phyloP scores from a whole-genome alignment of 2,329 filamentous ascomycete species.

The Nothophaeocryptopus gaeumannii region DNA sequence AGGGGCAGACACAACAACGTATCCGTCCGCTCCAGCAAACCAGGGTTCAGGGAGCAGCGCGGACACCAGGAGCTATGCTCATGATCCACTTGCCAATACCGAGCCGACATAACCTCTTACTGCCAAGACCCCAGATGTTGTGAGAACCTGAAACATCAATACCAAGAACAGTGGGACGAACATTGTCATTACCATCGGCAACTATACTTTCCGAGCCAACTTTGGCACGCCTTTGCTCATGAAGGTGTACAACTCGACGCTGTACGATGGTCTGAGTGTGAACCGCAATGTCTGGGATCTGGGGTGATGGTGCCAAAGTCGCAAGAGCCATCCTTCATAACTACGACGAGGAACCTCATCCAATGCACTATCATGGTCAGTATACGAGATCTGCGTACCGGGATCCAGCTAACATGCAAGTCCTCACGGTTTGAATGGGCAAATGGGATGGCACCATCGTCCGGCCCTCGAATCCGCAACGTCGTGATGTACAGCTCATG shows the following conservation, averaged over 20 bases:
- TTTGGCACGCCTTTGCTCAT: slow-evolving; percentile 39
- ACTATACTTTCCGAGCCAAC: slow-evolving; percentile 49
- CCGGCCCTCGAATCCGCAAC: slow-evolving; percentile 38
- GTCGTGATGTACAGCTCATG: slow-evolving; percentile 37
- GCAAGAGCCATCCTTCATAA: slow-evolving; percentile 40
- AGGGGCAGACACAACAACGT: slow-evolving; percentile 21
- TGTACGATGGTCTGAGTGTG: background rate
- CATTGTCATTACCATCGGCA: slow-evolving; percentile 54
- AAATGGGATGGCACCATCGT: slow-evolving; percentile 41
- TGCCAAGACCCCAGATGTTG: slow-evolving; percentile 31
- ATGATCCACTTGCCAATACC: slow-evolving; percentile 55
- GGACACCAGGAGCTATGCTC: slow-evolving; percentile 45
- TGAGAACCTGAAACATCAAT: slow-evolving; percentile 37
- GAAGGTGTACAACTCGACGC: slow-evolving; percentile 26
- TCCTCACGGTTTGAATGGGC: slow-evolving; percentile 41
- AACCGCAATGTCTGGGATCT: slow-evolving; percentile 7
- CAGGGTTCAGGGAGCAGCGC: slow-evolving; percentile 30
- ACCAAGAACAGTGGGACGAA: slow-evolving; percentile 39
- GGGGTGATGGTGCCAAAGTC: background rate
- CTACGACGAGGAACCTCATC: slow-evolving; percentile 35
- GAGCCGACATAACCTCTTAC: slow-evolving; percentile 53
- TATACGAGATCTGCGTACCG: no score
- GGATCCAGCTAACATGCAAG: slow-evolving; percentile 47
- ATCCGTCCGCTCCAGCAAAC: slow-evolving; percentile 44
- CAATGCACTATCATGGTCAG: slow-evolving; percentile 40